Conservation (phyloP, 176 grass and related monocot genomes). For the Triticum timopheevii region DNA sequence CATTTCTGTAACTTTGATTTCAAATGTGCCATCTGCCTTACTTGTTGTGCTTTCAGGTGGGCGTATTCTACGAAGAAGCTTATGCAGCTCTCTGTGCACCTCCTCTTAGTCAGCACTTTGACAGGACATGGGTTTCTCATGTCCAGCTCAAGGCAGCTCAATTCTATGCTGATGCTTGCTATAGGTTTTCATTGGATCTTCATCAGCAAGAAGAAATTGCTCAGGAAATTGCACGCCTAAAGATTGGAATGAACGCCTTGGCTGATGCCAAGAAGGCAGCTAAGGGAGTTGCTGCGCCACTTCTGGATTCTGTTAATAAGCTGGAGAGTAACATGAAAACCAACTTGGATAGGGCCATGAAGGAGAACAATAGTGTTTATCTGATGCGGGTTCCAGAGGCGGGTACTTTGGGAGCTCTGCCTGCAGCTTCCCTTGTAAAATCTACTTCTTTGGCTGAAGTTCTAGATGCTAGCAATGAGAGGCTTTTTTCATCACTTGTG, state of each 20-base stretch:
- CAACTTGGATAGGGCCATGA: constrained; percentile 84
- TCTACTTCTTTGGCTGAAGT: constrained; percentile 65
- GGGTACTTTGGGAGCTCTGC: constrained; percentile 62
- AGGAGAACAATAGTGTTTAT: constrained; percentile 97
- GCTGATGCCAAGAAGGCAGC: constrained; percentile 85
- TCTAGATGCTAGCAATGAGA: constrained; percentile 97
- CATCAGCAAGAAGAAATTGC: constrained; percentile 96
- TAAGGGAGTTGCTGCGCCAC: constrained; percentile 76
- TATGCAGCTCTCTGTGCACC: constrained; percentile 65
- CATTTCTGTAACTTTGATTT: constrained; percentile 26
- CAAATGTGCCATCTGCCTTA: background rate
- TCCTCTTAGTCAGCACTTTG: constrained; percentile 88
- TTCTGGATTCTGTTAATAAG: constrained; percentile 80
- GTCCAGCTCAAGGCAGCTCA: constrained; percentile 95
- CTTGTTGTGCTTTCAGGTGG: constrained; percentile 65
- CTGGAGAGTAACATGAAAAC: constrained; percentile 80
- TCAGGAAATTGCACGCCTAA: constrained; percentile 87
- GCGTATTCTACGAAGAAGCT: constrained; percentile 93
- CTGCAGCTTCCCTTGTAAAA: constrained; percentile 86
- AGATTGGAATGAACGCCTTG: constrained; percentile 81
- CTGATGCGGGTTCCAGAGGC: constrained; percentile 93
- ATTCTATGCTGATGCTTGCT: constrained; percentile 94
- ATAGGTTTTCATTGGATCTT: constrained; percentile 85
- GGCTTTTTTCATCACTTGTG: constrained; percentile 82
- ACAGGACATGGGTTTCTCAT: constrained; percentile 93